Conservation (phyloP, 2,329 filamentous ascomycete species). For the Colletotrichum horii region DNA sequence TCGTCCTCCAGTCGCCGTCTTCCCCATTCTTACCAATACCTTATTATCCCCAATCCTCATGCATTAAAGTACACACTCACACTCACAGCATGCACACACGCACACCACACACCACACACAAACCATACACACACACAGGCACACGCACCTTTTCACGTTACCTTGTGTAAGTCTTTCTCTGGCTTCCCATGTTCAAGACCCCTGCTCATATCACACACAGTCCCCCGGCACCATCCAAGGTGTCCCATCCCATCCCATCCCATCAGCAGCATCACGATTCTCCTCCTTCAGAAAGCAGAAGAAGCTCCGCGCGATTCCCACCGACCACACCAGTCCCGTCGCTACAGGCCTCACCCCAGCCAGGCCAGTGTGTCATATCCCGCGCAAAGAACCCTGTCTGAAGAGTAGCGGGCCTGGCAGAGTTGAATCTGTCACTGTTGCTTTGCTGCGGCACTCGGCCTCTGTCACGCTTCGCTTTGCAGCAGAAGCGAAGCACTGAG, state of each 20-base stretch:
- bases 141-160: neutral
- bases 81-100: neutral
- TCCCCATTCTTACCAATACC: neutral
- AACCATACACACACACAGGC: neutral
- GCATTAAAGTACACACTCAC: neutral
- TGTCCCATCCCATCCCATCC: neutral
- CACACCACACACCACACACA: neutral
- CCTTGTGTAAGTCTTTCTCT: neutral
- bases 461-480: neutral
- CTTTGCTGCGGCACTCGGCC: neutral
- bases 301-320: neutral
- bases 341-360: neutral
- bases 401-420: neutral
- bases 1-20: neutral
- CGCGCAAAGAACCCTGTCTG: neutral
- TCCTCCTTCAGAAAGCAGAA: neutral
- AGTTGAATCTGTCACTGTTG: conserved; percentile 2
- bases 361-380: conserved; percentile 1
- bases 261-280: neutral
- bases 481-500: neutral
- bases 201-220: neutral
- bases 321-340: neutral
- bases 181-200: neutral
- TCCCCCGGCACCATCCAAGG: neutral
- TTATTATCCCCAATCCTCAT: neutral